These are phyloP conservation scores for Schwanniomyces etchellsii DNA, from an alignment of 1,139 yeast genomes.

Conservation along the genomic window DNA sequence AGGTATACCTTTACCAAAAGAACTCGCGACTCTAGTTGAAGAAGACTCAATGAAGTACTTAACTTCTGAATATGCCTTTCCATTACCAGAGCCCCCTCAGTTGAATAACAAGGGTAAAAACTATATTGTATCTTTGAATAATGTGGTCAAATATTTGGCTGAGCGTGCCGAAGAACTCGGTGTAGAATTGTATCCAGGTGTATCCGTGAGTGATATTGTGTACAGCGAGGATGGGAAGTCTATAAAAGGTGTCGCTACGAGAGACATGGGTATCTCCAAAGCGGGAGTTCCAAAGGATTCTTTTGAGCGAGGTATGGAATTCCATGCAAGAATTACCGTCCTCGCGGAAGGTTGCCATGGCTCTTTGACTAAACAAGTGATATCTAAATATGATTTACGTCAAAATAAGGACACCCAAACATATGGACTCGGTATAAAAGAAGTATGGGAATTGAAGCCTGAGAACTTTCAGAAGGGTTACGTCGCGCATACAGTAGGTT, in stretches of 20 bases:
- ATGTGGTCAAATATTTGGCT: constrained; percentile 74
- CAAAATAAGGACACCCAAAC: constrained; percentile 72
- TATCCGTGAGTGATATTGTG: constrained; percentile 79
- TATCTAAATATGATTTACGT: constrained; percentile 63
- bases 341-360: constrained; percentile 98
- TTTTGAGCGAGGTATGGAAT: constrained; percentile 95
- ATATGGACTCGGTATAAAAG: constrained; percentile 91
- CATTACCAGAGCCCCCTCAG: constrained; percentile 92
- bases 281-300: constrained; percentile 70
- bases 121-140: constrained; percentile 78
- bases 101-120: constrained; percentile 76
- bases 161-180: constrained; percentile 92
- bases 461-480: constrained; percentile 75
- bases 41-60: constrained; percentile 65
- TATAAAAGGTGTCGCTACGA: constrained; percentile 88
- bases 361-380: constrained; percentile 73
- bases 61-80: constrained; percentile 49
- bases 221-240: constrained; percentile 51
- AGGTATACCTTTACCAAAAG: constrained; percentile 70
- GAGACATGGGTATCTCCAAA: constrained; percentile 80
- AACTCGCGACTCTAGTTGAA: constrained; percentile 69
- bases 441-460: constrained; percentile 94
- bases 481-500: constrained; percentile 87
- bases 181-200: constrained; percentile 89
- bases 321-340: constrained; percentile 81